Base-by-base conservation (phyloP, 495 filamentous ascomycete genomes). In the Aspergillus heteromorphus region DNA sequence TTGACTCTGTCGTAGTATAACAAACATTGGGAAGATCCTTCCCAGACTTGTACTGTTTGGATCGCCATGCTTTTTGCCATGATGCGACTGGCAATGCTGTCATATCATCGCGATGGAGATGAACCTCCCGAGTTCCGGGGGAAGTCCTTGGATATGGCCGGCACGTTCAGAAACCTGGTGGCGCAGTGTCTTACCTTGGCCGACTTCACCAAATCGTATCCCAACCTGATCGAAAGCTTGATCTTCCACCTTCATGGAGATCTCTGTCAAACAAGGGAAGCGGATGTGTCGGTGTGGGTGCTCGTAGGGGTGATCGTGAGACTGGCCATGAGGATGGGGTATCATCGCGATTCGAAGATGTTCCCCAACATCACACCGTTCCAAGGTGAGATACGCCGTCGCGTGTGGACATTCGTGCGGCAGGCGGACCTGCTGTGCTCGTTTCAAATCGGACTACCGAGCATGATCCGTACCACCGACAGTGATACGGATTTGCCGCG, bases 291-390 rank as follows among this genome's bases (percentile, higher is more conserved):
- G 10, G 75, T 95, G 9, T 95, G 92, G 86, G 75, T 96, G 43
- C 80, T 93, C 51, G 78, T 83, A 7, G 87, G 89, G 18, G 82
- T 95, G 61, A 83, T 95, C 55, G 84, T 88, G 20, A 84, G 92
- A 52, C 73, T 96, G 51, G 89, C 92, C 9, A 91, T 97, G 79
- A 81, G 89, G 21, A 96, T 96, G 89, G 93, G 93, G 43, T 95
- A 96, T 55, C 93, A 99, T 63, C 83, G 95, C 51, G 93, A 99
- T 66, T 83, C 89, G 13, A 88, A 87, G 62, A 84, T 86, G 69
- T 96, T 90, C 62, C 79, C 88, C 11, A 84, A 83, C 48, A 86
- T 99, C 56, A 83, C 84, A 4, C 87, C 91, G 5, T 96, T 92
- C 61, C 85, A 95, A 66, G 92, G 85, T 19, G 93, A 99, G 69